Percentiles rank a stretch among this genome's conserved stretches.
These are phyloP conservation scores for Lactuca saligna DNA, from an alignment of 129 eudicot species.

Conservation along the genomic window DNA sequence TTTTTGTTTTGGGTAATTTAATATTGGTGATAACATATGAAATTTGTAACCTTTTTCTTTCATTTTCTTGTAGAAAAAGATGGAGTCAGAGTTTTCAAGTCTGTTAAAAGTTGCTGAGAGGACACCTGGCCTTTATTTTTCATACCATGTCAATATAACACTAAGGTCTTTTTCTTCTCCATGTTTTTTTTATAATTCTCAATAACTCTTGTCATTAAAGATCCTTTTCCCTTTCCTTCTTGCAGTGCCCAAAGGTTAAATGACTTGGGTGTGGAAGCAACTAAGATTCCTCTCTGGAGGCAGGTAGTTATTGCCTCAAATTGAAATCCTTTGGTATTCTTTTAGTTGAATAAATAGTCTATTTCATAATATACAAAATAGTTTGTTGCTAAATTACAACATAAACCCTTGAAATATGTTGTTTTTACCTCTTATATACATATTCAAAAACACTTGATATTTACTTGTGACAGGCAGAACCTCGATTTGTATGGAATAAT, in stretches of 20 bases:
- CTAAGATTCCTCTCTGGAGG: slow-evolving; percentile 82
- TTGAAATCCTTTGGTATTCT: not conserved
- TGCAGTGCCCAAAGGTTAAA: slow-evolving; percentile 67
- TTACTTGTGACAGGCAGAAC: slow-evolving; percentile 65
- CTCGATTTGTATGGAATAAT: slow-evolving; percentile 87
- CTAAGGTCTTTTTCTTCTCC: slow-evolving; percentile 41
- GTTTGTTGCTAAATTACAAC: too few relatives aligned
- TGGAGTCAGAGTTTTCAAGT: slow-evolving; percentile 63
- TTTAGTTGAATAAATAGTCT: not conserved
- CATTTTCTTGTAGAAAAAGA: slow-evolving; percentile 47
- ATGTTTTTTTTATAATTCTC: not conserved
- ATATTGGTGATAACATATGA: not conserved
- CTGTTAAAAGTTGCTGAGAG: slow-evolving; percentile 61
- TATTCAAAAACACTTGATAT: too few relatives aligned
- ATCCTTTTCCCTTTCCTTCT: slow-evolving; percentile 9
- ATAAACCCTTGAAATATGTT: too few relatives aligned
- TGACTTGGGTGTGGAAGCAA: slow-evolving; percentile 76
- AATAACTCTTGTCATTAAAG: not conserved
- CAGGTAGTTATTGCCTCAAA: slow-evolving; percentile 51
- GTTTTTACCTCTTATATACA: too few relatives aligned
- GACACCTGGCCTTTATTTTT: slow-evolving; percentile 65
- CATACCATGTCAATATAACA: slow-evolving; percentile 83
- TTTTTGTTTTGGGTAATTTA: not conserved
- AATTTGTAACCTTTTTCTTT: not conserved
- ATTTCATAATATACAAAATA: too few relatives aligned